phyloP scores from a whole-genome alignment of 192 early-diverging fungal species.

The Funneliformis mosseae region DNA sequence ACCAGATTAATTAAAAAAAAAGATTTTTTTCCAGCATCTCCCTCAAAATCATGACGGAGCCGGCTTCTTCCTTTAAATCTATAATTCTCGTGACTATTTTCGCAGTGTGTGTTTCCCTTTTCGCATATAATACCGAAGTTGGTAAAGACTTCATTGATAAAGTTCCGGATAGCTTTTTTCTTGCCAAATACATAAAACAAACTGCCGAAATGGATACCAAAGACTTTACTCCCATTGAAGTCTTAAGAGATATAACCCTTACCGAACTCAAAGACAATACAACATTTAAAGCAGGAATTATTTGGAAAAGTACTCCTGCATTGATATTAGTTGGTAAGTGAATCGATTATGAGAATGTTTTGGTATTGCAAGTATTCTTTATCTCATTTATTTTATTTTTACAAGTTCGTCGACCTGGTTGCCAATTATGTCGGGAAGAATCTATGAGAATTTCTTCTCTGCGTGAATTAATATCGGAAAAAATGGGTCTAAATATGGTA shows the following conservation, averaged over 20 bases:
- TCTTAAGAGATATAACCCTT: conserved; percentile 3
- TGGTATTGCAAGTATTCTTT: not conserved
- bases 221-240: not conserved
- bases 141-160: no score
- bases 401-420: conserved; percentile 50
- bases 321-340: conserved; percentile 14
- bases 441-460: conserved; percentile 38
- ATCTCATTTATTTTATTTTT: not conserved
- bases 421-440: conserved; percentile 55
- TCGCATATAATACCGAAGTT: no score
- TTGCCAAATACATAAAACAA: no score
- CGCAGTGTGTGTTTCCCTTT: no score
- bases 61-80: no score
- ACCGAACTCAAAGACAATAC: not conserved
- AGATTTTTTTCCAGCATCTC: no score
- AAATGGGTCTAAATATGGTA: conserved; percentile 50
- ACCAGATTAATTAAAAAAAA: no score
- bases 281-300: not conserved
- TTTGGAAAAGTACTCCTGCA: conserved; percentile 9
- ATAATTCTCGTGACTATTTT: no score
- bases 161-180: no score
- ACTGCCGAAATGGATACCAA: no score
- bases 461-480: conserved; percentile 38
- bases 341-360: not conserved
- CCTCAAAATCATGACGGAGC: no score